Conservation (phyloP, 768 basidiomycete genomes). For the Tricholomella constricta region DNA sequence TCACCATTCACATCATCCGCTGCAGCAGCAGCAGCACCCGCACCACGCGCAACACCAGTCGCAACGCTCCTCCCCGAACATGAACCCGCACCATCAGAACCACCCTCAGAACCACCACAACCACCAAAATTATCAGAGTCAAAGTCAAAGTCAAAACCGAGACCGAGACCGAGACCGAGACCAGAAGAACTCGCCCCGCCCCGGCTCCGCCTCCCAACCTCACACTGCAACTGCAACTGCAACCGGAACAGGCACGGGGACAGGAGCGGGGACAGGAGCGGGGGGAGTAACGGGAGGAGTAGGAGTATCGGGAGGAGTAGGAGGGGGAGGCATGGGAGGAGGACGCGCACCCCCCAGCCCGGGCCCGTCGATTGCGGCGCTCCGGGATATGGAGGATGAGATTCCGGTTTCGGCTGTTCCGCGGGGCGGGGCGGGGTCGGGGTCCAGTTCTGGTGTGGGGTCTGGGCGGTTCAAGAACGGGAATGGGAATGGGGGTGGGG, state of each 20-base stretch:
- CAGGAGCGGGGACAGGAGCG: neutral
- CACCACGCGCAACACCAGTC: conserved; percentile 12
- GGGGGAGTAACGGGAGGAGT: too few relatives aligned
- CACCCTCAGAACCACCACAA: neutral
- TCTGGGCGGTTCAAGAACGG: too few relatives aligned
- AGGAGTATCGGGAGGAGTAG: conserved; percentile 2
- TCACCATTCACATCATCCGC: conserved; percentile 10
- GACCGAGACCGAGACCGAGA: neutral
- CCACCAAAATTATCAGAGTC: too few relatives aligned
- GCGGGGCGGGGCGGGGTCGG: conserved; percentile 23
- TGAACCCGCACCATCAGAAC: neutral
- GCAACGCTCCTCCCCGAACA: conserved; percentile 3
- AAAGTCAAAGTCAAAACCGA: too few relatives aligned
- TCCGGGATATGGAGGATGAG: conserved; percentile 20
- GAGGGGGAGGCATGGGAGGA: neutral
- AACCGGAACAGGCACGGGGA: neutral
- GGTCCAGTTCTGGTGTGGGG: conserved; percentile 27
- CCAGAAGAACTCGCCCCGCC: too few relatives aligned
- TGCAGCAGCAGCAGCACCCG: conserved; percentile 15
- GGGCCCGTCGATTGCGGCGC: conserved; percentile 23
- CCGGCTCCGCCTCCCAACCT: too few relatives aligned
- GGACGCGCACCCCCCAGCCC: conserved; percentile 6
- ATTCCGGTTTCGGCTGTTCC: conserved; percentile 32
- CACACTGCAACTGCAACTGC: too few relatives aligned
- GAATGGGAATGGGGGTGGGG: too few relatives aligned